Evolutionary conservation across 2,329 filamentous ascomycete species (phyloP).

Genomic region (Botrytis galanthina): DNA sequence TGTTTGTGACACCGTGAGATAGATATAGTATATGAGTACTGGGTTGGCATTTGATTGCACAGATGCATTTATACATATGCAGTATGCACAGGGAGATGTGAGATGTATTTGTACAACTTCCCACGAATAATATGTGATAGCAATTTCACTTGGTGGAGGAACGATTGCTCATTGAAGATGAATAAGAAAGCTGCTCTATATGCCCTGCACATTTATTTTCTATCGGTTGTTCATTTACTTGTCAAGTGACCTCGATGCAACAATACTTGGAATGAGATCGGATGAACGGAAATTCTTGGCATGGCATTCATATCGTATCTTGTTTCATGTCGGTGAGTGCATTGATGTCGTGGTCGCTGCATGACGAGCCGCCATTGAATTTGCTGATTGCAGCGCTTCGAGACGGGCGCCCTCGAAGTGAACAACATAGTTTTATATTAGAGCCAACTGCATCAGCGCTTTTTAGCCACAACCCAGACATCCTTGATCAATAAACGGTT

Average conservation of each 20-base stretch:
- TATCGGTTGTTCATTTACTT: background rate
- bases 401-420: background rate
- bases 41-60: background rate
- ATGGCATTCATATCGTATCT: background rate
- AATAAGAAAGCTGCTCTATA: background rate
- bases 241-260: background rate
- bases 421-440: background rate
- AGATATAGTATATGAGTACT: background rate
- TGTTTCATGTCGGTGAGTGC: background rate
- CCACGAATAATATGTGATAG: background rate
- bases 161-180: background rate
- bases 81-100: background rate
- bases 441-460: background rate
- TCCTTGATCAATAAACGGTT: background rate
- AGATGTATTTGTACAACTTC: background rate
- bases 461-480: background rate
- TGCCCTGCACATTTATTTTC: background rate
- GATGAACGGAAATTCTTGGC: slow-evolving; percentile 1
- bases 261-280: background rate
- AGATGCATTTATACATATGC: background rate
- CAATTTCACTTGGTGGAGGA: background rate
- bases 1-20: background rate
- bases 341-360: background rate
- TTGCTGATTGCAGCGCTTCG: background rate
- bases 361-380: background rate